Evolutionary conservation across 1,284 basidiomycete genomes (phyloP).

Genomic region (Ceratobasidium sp.): DNA sequence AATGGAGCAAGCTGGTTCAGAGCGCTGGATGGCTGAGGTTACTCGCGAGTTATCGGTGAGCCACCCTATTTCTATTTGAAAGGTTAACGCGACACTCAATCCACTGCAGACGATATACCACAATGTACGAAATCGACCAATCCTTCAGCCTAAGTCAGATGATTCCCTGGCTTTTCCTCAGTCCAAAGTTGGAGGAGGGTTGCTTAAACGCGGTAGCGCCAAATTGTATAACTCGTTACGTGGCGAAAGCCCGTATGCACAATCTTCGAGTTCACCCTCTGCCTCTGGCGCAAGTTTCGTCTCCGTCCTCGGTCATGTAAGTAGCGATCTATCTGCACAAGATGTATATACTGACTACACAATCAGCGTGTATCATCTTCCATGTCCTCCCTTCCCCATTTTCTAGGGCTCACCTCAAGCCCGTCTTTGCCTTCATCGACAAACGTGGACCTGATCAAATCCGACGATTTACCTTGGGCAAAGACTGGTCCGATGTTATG

Average conservation of each 20-base stretch:
- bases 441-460: slow-evolving; percentile 24
- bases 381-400: slow-evolving; percentile 43
- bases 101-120: slow-evolving; percentile 32
- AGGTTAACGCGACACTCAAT: neutral
- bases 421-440: slow-evolving; percentile 32
- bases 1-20: neutral
- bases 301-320: slow-evolving; percentile 39
- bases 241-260: slow-evolving; percentile 43
- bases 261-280: slow-evolving; percentile 32
- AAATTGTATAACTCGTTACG: slow-evolving; percentile 40
- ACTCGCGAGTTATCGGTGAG: slow-evolving; percentile 34
- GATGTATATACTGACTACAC: neutral
- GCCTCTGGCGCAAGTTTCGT: slow-evolving; percentile 44
- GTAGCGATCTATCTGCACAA: neutral
- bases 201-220: slow-evolving; percentile 37
- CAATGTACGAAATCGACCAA: slow-evolving; percentile 26
- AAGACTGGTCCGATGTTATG: slow-evolving; percentile 39
- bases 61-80: neutral
- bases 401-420: slow-evolving; percentile 39
- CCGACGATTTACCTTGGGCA: slow-evolving; percentile 31
- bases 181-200: slow-evolving; percentile 14
- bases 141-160: slow-evolving; percentile 40
- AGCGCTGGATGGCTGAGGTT: slow-evolving; percentile 31
- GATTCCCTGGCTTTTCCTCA: slow-evolving; percentile 17
- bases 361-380: slow-evolving; percentile 42